Conservation (phyloP, 2,329 filamentous ascomycete species). For the Ampelomyces quisqualis region DNA sequence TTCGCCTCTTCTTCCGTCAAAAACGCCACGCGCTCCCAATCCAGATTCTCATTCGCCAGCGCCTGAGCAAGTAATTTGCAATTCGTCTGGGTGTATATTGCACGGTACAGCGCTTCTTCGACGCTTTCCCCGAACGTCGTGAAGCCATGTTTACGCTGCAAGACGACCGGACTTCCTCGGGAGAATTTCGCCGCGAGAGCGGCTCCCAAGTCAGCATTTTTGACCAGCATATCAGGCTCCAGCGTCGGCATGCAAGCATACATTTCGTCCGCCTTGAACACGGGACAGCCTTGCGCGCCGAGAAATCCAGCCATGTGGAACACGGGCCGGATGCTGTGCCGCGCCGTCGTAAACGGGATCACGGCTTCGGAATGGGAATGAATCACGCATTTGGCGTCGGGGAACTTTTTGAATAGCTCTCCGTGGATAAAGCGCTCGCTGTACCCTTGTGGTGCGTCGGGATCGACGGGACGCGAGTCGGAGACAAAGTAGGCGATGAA, state of each 20-base stretch:
- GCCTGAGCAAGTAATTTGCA: conserved; percentile 40
- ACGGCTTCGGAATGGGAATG: conserved; percentile 46
- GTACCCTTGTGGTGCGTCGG: conserved; percentile 42
- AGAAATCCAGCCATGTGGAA: conserved; percentile 48
- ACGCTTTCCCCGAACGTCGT: conserved; percentile 42
- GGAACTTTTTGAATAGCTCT: conserved; percentile 43
- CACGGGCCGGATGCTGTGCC: conserved; percentile 32
- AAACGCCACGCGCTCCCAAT: conserved; percentile 29
- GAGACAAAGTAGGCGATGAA: conserved; percentile 51
- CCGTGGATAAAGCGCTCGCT: conserved; percentile 49
- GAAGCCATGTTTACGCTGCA: conserved; percentile 50
- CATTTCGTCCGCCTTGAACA: conserved; percentile 10
- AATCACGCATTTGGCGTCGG: conserved; percentile 44
- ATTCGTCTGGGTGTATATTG: conserved; percentile 44
- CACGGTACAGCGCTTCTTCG: conserved; percentile 47
- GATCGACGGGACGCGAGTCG: conserved; percentile 47
- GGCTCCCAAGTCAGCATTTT: conserved; percentile 20
- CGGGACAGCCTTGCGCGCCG: conserved; percentile 18
- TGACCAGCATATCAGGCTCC: conserved; percentile 33
- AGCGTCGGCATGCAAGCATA: neutral
- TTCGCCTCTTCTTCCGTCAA: conserved; percentile 41
- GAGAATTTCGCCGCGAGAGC: conserved; percentile 21
- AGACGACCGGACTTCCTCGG: conserved; percentile 26
- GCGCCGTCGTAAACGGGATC: conserved; percentile 43
- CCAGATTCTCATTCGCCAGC: conserved; percentile 30